phyloP scores from a whole-genome alignment of 2,329 filamentous ascomycete species.

The Talaromyces sp. region DNA sequence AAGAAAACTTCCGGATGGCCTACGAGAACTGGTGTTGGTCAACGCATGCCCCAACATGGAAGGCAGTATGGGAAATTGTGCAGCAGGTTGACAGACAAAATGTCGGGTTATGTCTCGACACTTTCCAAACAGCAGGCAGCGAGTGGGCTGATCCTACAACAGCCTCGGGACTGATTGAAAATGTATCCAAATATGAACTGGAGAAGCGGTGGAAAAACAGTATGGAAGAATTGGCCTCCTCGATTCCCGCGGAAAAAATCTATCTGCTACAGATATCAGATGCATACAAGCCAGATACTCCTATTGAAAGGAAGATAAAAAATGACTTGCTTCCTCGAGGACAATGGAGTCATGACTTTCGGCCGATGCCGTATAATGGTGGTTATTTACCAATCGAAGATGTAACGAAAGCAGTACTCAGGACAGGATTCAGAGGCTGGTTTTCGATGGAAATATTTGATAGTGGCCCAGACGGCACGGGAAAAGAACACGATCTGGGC shows the following conservation, averaged over 20 bases:
- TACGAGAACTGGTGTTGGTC: slow-evolving; percentile 86
- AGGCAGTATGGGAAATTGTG: slow-evolving; percentile 66
- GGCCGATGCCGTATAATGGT: slow-evolving; percentile 66
- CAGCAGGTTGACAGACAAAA: slow-evolving; percentile 60
- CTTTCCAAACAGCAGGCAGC: slow-evolving; percentile 69
- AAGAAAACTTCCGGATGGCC: slow-evolving; percentile 59
- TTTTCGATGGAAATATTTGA: slow-evolving; percentile 71
- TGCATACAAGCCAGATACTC: slow-evolving; percentile 61
- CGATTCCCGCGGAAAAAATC: slow-evolving; percentile 66
- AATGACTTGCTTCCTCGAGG: slow-evolving; percentile 58
- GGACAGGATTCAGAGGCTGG: slow-evolving; percentile 65
- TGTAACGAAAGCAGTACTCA: slow-evolving; percentile 62
- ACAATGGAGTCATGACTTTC: slow-evolving; percentile 67
- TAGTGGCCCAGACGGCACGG: slow-evolving; percentile 52
- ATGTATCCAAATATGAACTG: slow-evolving; percentile 45
- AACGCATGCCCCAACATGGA: slow-evolving; percentile 66
- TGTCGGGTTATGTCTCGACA: slow-evolving; percentile 72
- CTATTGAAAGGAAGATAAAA: slow-evolving; percentile 52
- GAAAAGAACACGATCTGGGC: slow-evolving; percentile 48
- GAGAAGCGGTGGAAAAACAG: slow-evolving; percentile 52
- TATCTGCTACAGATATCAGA: slow-evolving; percentile 73
- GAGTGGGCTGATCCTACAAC: slow-evolving; percentile 73
- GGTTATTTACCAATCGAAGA: slow-evolving; percentile 68
- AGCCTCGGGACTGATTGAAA: slow-evolving; percentile 55
- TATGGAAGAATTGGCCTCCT: slow-evolving; percentile 53